Percentiles rank a stretch among this genome's conserved stretches.
phyloP scores from a whole-genome alignment of 2,329 filamentous ascomycete genomes.

The Seiridium cupressi region DNA sequence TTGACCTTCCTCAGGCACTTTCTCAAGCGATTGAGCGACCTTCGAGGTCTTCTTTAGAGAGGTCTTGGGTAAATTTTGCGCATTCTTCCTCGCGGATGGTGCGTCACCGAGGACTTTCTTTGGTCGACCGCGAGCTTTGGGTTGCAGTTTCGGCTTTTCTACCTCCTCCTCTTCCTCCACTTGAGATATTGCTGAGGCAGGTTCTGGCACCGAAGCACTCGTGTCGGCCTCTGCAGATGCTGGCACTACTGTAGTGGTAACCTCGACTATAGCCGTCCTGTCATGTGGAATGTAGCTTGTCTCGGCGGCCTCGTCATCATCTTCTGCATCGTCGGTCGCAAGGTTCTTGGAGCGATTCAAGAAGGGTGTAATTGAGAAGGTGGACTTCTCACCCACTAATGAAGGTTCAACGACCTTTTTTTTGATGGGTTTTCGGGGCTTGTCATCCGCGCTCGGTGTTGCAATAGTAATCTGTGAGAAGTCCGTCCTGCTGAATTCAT shows the following conservation, averaged over 20 bases:
- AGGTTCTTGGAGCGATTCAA: conserved; percentile 68
- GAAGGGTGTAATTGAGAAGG: conserved; percentile 92
- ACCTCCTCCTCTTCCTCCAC: conserved; percentile 8
- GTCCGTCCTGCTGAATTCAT: conserved; percentile 44
- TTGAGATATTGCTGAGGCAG: conserved; percentile 15
- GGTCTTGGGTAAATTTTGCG: conserved; percentile 29
- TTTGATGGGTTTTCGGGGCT: conserved; percentile 40
- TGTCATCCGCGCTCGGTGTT: conserved; percentile 35
- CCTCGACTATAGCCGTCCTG: conserved; percentile 12
- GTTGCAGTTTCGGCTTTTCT: conserved; percentile 24
- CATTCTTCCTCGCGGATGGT: conserved; percentile 44
- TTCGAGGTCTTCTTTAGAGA: conserved; percentile 28
- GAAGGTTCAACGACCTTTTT: conserved; percentile 57
- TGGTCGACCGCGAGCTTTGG: conserved; percentile 44
- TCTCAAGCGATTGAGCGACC: conserved; percentile 31
- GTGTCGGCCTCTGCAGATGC: conserved; percentile 11
- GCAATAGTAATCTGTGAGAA: conserved; percentile 43
- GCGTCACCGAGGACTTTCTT: conserved; percentile 46
- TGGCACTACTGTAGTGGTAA: conserved; percentile 7
- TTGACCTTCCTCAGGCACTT: conserved; percentile 36
- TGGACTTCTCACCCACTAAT: conserved; percentile 79
- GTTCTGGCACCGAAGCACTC: conserved; percentile 11
- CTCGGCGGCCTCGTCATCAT: conserved; percentile 25
- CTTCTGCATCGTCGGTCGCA: conserved; percentile 38
- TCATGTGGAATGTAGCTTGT: conserved; percentile 18